phyloP scores from a whole-genome alignment of 495 filamentous ascomycete genomes.

The Cryomyces minteri region DNA sequence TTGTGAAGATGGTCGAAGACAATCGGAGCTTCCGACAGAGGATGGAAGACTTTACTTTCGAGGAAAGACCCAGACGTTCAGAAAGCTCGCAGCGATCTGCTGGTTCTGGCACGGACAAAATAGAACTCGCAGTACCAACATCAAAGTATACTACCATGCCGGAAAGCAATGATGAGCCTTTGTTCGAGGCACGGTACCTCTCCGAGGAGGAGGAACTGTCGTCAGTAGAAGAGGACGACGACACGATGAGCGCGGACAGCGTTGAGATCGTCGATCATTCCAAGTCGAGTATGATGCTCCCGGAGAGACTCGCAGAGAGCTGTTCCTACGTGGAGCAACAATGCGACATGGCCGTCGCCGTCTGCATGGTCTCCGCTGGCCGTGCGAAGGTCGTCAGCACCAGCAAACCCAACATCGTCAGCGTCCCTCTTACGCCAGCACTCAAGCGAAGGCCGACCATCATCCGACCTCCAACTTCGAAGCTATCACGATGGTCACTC shows the following conservation, averaged over 20 bases:
- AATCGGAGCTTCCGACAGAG: too few relatives aligned
- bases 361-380: constrained; percentile 6
- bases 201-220: constrained; percentile 11
- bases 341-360: constrained; percentile 5
- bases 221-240: constrained; percentile 3
- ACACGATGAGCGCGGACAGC: background rate
- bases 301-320: constrained; percentile 2
- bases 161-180: background rate
- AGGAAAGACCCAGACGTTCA: too few relatives aligned
- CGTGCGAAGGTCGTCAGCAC: constrained; percentile 5
- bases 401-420: constrained; percentile 3
- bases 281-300: background rate
- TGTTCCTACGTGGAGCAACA: constrained; percentile 2
- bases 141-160: too few relatives aligned
- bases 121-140: too few relatives aligned
- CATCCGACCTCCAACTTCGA: constrained; percentile 1
- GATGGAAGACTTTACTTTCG: too few relatives aligned
- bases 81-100: too few relatives aligned
- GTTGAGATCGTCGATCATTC: constrained; percentile 1
- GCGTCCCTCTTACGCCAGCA: constrained; percentile 1
- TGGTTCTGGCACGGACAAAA: too few relatives aligned
- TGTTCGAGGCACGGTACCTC: constrained; percentile 5
- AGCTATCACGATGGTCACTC: background rate
- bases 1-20: too few relatives aligned
- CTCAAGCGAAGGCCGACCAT: background rate